A percentile compares a stretch with the other conserved stretches of the same genome.
Evolutionary conservation across 352 stramenopile genomes (phyloP).

Genomic region (Blastocystis sp.): DNA sequence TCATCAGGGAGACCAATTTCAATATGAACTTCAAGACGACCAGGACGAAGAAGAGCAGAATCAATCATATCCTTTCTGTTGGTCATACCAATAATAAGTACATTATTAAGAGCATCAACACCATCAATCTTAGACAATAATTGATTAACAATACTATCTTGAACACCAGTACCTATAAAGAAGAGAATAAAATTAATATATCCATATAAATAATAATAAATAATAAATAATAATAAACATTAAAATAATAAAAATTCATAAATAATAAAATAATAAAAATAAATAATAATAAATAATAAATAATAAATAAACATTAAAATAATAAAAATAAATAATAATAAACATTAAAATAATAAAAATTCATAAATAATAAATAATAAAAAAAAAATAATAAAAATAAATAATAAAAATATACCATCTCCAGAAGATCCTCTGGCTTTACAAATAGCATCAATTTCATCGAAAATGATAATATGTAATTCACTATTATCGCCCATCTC

Average conservation of each 20-base stretch:
- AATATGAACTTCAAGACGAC: slow-evolving; percentile 95
- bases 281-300: too few relatives aligned
- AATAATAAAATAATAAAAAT: too few relatives aligned
- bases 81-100: slow-evolving; percentile 98
- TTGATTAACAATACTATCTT: slow-evolving; percentile 95
- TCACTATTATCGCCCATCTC: slow-evolving; percentile 79
- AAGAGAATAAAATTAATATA: too few relatives aligned
- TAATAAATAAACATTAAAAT: too few relatives aligned
- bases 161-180: slow-evolving; percentile 75
- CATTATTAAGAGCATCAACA: slow-evolving; percentile 95
- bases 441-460: slow-evolving; percentile 99
- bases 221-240: too few relatives aligned
- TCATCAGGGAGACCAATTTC: slow-evolving; percentile 92
- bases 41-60: slow-evolving; percentile 75
- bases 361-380: too few relatives aligned
- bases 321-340: too few relatives aligned
- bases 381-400: too few relatives aligned
- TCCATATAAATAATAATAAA: slow-evolving; percentile 20
- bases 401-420: background rate
- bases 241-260: too few relatives aligned
- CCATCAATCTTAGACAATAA: slow-evolving; percentile 96
- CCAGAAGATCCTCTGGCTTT: slow-evolving; percentile 64
- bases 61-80: slow-evolving; percentile 89
- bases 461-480: slow-evolving; percentile 99
- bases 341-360: too few relatives aligned